Percentiles rank a stretch among this genome's conserved stretches.
Conservation (phyloP, 202 grass and related monocot genomes). For the Elaeis oleifera region DNA sequence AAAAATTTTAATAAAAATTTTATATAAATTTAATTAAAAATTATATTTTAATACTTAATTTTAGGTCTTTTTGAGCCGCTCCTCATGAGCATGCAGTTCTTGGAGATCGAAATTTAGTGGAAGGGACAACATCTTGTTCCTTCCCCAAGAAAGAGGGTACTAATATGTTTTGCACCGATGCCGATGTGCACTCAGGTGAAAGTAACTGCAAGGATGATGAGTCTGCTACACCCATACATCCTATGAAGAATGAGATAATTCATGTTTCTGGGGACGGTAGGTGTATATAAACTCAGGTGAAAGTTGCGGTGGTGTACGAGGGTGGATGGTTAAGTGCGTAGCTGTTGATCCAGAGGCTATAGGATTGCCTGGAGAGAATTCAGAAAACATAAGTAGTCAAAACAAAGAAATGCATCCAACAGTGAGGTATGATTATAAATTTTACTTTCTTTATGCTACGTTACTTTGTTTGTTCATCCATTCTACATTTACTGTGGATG, state of each 20-base stretch:
- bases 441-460: too few species aligned
- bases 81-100: not conserved
- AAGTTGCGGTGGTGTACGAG: not conserved
- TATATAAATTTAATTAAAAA: too few species aligned
- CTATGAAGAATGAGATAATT: not conserved
- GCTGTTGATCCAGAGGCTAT: too few species aligned
- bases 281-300: slow-evolving; percentile 8
- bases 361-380: slow-evolving; percentile 23
- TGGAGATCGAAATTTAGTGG: not conserved
- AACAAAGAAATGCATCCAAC: slow-evolving; percentile 23
- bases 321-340: too few species aligned
- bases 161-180: not conserved
- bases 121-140: not conserved
- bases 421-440: slow-evolving; percentile 22
- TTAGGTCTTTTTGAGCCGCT: too few species aligned
- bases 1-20: too few species aligned
- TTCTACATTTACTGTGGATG: slow-evolving; percentile 11
- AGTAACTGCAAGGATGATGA: not conserved
- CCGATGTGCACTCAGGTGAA: not conserved
- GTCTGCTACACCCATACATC: too few species aligned
- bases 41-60: too few species aligned
- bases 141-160: not conserved
- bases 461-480: slow-evolving; percentile 9
- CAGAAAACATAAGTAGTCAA: slow-evolving; percentile 34
- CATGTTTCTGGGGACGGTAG: slow-evolving; percentile 7